These are phyloP conservation scores for Tricholoma hemisulphureum DNA, from an alignment of 768 basidiomycete genomes.

Conservation along the genomic window DNA sequence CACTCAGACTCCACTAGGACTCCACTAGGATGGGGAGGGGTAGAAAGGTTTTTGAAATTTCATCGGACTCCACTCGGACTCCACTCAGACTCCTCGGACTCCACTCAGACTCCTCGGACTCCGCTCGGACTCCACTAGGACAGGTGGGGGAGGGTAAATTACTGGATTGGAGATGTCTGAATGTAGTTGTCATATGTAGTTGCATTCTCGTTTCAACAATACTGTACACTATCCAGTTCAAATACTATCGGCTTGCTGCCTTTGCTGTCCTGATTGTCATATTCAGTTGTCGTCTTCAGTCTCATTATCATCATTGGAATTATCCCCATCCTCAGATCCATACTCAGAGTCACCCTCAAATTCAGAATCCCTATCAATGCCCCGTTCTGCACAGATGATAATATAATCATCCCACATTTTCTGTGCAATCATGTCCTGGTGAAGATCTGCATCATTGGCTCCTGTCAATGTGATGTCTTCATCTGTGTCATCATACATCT, in stretches of 20 bases:
- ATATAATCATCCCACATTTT: constrained; percentile 21
- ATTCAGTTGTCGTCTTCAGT: too few species aligned
- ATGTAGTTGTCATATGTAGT: neutral
- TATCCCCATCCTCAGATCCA: neutral
- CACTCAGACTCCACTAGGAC: too few species aligned
- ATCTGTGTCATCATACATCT: neutral
- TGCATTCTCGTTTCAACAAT: neutral
- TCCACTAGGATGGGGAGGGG: too few species aligned
- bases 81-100: too few species aligned
- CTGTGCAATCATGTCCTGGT: constrained; percentile 15
- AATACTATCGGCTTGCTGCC: neutral
- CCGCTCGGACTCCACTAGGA: too few species aligned
- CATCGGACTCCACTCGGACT: too few species aligned
- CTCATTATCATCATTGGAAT: neutral
- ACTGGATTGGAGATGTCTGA: too few species aligned
- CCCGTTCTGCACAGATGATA: neutral
- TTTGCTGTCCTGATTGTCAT: too few species aligned
- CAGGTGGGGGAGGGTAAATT: too few species aligned
- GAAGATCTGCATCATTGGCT: neutral
- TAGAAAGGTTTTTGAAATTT: too few species aligned
- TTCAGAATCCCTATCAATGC: neutral
- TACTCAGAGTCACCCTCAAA: neutral
- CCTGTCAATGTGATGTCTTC: neutral
- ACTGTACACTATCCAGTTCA: too few species aligned
- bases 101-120: too few species aligned